A percentile compares a stretch with the other conserved stretches of the same genome.
Evolutionary conservation across 1,284 basidiomycete genomes (phyloP).

Genomic region (Agroathelia rolfsii): DNA sequence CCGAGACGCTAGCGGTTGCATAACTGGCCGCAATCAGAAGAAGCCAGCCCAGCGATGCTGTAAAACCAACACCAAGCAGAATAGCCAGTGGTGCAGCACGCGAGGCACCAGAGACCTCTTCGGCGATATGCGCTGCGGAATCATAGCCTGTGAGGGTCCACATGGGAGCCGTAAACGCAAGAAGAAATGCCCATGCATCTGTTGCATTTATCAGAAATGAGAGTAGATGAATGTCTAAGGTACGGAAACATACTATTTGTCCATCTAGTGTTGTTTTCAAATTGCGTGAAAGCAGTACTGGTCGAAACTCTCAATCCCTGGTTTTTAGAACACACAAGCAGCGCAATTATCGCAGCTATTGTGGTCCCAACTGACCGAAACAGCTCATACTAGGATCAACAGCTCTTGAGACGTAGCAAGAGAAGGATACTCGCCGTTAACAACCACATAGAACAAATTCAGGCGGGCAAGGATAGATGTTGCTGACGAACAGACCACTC

Average conservation of each 20-base stretch:
- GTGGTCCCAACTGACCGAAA: constrained; percentile 44
- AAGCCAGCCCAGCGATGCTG: constrained; percentile 54
- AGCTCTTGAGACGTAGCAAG: constrained; percentile 1
- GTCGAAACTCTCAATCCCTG: constrained; percentile 56
- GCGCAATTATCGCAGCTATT: constrained; percentile 46
- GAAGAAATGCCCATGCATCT: constrained; percentile 66
- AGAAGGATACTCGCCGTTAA: constrained; percentile 38
- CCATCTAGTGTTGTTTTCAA: constrained; percentile 69
- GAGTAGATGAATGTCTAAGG: constrained; percentile 2
- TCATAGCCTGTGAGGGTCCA: constrained; percentile 74
- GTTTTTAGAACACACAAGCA: constrained; percentile 46
- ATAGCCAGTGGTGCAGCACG: constrained; percentile 71
- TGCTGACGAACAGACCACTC: constrained; percentile 60
- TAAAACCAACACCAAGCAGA: constrained; percentile 50
- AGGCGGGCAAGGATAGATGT: constrained; percentile 56
- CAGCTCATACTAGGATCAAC: constrained; percentile 10
- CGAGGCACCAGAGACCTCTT: constrained; percentile 61
- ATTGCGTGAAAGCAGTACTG: constrained; percentile 54
- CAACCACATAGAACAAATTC: constrained; percentile 56
- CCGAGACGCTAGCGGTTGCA: constrained; percentile 44
- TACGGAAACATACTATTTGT: constrained; percentile 31
- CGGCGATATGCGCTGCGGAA: constrained; percentile 69
- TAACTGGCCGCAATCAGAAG: constrained; percentile 56
- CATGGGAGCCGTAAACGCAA: constrained; percentile 66
- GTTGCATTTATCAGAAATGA: constrained; percentile 2